Percentiles rank a stretch among this genome's conserved stretches.
Conservation (phyloP, 2,329 filamentous ascomycete genomes). For the Lachnellula cervina region DNA sequence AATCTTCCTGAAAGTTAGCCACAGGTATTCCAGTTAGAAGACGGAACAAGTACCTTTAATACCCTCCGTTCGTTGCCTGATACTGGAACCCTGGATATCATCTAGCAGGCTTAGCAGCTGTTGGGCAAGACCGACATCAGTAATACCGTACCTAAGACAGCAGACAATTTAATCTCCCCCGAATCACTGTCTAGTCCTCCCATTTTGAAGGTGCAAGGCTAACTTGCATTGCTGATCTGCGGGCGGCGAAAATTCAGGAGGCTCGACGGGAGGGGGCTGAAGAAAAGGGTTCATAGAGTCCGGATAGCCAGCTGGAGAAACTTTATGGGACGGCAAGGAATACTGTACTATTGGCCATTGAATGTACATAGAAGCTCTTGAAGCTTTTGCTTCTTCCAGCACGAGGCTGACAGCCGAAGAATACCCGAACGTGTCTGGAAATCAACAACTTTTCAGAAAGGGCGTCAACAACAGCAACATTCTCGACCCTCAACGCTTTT, state of each 20-base stretch:
- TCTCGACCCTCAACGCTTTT: neutral
- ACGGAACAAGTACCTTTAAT: conserved; percentile 6
- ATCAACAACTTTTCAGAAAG: neutral
- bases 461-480: neutral
- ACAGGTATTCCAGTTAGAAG: neutral
- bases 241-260: neutral
- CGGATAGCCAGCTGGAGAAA: neutral
- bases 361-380: neutral
- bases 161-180: conserved; percentile 10
- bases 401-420: too few species aligned
- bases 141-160: conserved; percentile 10
- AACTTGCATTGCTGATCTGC: neutral
- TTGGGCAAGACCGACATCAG: neutral
- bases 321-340: neutral
- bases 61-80: conserved; percentile 9
- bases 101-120: neutral
- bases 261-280: neutral
- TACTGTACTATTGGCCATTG: neutral
- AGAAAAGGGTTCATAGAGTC: neutral
- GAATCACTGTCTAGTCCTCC: neutral
- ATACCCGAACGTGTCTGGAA: neutral
- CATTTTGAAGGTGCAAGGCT: conserved; percentile 4
- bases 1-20: conserved; percentile 16
- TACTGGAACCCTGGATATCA: neutral
- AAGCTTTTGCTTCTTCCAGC: too few species aligned